Conservation (phyloP, 495 filamentous ascomycete species). For the Aspergillus saccharolyticus region DNA sequence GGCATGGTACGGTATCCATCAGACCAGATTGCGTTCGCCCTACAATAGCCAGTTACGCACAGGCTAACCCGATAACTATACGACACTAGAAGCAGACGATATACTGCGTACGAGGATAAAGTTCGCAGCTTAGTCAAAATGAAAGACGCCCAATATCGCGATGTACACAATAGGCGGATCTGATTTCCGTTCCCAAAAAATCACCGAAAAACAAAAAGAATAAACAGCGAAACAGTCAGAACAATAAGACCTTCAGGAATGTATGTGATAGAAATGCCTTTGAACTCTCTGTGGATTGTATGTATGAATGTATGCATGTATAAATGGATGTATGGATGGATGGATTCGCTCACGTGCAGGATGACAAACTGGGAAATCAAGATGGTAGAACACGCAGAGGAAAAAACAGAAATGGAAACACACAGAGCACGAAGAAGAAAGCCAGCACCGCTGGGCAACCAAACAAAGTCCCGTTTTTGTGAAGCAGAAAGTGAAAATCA, state of each 20-base stretch:
- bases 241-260: too few species aligned
- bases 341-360: background rate
- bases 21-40: too few species aligned
- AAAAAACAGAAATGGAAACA: background rate
- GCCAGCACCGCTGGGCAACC: constrained; percentile 17
- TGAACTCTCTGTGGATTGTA: background rate
- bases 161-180: background rate
- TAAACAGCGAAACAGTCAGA: background rate
- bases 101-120: too few species aligned
- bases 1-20: too few species aligned
- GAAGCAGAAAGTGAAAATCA: background rate
- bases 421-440: too few species aligned
- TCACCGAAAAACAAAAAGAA: background rate
- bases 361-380: background rate
- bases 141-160: background rate
- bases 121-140: too few species aligned
- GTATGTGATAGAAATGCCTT: background rate
- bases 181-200: background rate
- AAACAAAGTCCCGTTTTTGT: background rate
- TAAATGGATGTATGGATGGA: background rate
- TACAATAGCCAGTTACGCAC: too few species aligned
- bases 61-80: too few species aligned
- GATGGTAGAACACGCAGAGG: background rate
- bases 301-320: background rate
- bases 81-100: too few species aligned